These are phyloP conservation scores for Chlamydomonas reinhardtii DNA, from an alignment of 163 green algal genomes.

Conservation along the genomic window DNA sequence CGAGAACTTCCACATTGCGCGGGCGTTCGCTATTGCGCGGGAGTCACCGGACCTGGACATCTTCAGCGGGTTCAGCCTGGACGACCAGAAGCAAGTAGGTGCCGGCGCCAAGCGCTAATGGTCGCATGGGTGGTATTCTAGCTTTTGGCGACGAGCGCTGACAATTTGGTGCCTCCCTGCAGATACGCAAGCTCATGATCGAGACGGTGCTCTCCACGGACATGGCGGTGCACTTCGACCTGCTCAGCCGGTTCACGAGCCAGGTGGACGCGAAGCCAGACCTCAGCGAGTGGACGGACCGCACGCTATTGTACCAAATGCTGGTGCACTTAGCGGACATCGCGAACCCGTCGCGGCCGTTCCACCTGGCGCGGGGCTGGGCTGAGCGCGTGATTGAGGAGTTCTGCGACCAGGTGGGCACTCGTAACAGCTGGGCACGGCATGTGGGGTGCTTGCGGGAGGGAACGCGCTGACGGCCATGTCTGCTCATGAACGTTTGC, in stretches of 20 bases:
- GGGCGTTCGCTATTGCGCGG: conserved; percentile 81
- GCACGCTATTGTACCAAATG: conserved; percentile 73
- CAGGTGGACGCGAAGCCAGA: conserved; percentile 58
- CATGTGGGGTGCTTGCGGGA: too few relatives aligned
- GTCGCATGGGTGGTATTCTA: neutral
- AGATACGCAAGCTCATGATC: conserved; percentile 82
- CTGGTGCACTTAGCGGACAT: conserved; percentile 91
- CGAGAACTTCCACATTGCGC: conserved; percentile 86
- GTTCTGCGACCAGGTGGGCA: conserved; percentile 80
- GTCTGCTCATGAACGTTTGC: neutral
- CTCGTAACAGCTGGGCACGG: neutral
- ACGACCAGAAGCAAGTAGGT: conserved; percentile 63
- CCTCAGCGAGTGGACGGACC: conserved; percentile 62
- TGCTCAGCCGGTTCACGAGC: conserved; percentile 72
- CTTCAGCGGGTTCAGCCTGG: conserved; percentile 65
- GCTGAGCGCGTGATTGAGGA: conserved; percentile 83
- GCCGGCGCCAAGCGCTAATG: neutral
- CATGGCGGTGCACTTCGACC: conserved; percentile 88
- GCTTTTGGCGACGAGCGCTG: neutral
- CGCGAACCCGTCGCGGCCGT: conserved; percentile 85
- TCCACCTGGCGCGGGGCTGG: conserved; percentile 75
- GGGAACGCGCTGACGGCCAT: too few relatives aligned
- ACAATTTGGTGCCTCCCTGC: neutral
- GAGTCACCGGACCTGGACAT: conserved; percentile 77
- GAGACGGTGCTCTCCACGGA: conserved; percentile 91